Base-by-base conservation (phyloP, 2,329 filamentous ascomycete species). In the Ascochyta clinopodiicola region DNA sequence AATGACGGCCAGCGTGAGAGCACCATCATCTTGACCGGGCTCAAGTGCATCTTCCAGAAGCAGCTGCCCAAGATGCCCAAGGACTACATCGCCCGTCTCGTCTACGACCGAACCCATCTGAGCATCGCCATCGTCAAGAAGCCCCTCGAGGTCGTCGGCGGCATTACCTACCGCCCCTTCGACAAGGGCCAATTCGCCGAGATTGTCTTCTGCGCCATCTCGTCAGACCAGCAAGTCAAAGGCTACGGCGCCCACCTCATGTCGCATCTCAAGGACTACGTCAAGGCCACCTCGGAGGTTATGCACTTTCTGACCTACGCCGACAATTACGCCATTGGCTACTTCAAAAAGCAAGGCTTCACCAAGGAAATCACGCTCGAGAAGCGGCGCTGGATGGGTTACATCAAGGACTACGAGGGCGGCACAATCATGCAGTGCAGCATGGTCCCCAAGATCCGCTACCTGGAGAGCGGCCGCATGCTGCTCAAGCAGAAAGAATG, bases 261-360 rank as follows among this genome's bases (percentile, higher is more conserved):
- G 95, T 94, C 91, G 2, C 95, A 99, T 74, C 80, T 99, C 40
- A 99, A 99, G 78, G 87, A 99, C 79, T 99, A 97, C 69, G 95
- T 99, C 75, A 97, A 96, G 76, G 93, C 94, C 6, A 97, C 94
- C 0, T 96, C 91, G 49, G 88, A 93, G 63, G 93, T 99, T 43
- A 98, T 97, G 93, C 93, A 99, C 77, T 99, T 99, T 76, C 83
- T 99, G 2, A 99, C 95, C 1, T 99, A 99, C 71, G 95, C 95
- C 62, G 95, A 99, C 76, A 99, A 99, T 76, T 98, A 98, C 71
- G 95, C 95, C 35, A 99, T 96, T 63, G 95, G 95, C 10, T 99
- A 98, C 76, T 99, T 99, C 78, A 96, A 98, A 77, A 99, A 99
- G 75, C 95, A 99, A 74, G 95, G 95, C 0, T 99, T 99, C 72